These are phyloP conservation scores for Flaveria brownii DNA, from an alignment of 129 eudicot species.

Conservation along the genomic window DNA sequence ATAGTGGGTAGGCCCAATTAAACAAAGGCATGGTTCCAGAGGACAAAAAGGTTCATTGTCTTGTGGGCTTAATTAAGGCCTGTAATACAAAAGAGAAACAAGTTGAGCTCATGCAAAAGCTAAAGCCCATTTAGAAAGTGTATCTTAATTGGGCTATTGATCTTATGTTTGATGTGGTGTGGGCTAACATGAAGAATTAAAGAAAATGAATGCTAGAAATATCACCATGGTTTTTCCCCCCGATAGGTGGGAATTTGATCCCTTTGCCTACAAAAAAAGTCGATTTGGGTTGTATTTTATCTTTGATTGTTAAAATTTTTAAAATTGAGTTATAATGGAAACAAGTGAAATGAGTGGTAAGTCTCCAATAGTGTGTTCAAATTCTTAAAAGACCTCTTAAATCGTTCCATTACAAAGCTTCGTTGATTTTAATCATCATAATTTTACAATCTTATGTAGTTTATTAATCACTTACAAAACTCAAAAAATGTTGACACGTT, in stretches of 20 bases:
- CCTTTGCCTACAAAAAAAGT: background rate
- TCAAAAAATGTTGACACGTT: background rate
- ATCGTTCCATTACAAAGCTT: background rate
- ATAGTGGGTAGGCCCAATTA: slow-evolving; percentile 67
- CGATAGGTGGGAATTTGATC: background rate
- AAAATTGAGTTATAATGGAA: background rate
- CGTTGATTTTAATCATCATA: background rate
- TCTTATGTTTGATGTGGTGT: slow-evolving; percentile 83
- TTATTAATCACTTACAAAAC: background rate
- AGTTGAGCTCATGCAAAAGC: slow-evolving; percentile 64
- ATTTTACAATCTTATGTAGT: background rate
- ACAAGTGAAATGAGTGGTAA: background rate
- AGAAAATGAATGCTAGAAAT: slow-evolving; percentile 70
- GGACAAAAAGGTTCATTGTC: slow-evolving; percentile 74
- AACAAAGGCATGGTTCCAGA: slow-evolving; percentile 80
- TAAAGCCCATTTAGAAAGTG: slow-evolving; percentile 68
- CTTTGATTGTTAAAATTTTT: background rate
- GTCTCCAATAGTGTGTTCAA: background rate
- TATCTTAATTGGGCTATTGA: slow-evolving; percentile 81
- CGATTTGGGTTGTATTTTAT: background rate
- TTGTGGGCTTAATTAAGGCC: slow-evolving; percentile 80
- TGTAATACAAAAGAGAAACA: slow-evolving; percentile 72
- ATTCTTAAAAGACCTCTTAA: background rate
- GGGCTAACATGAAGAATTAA: no score
- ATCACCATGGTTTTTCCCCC: slow-evolving; percentile 45